Evolutionary conservation across 768 basidiomycete genomes (phyloP).

Genomic region (Tubosaeta sp.): DNA sequence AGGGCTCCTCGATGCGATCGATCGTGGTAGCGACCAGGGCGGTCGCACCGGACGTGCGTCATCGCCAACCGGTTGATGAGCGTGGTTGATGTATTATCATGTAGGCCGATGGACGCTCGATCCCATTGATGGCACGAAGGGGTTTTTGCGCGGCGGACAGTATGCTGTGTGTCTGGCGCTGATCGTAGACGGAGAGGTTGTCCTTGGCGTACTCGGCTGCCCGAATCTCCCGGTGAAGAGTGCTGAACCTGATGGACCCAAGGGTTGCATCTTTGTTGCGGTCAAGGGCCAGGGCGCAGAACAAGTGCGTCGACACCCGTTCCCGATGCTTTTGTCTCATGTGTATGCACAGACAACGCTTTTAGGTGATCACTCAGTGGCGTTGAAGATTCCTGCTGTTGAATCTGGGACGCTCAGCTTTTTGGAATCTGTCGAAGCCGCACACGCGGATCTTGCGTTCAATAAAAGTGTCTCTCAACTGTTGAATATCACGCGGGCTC

Average conservation of each 20-base stretch:
- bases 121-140: slow-evolving; percentile 92
- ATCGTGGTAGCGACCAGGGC: slow-evolving; percentile 72
- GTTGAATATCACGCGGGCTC: slow-evolving; percentile 59
- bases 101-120: slow-evolving; percentile 84
- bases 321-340: neutral
- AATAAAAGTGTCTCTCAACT: slow-evolving; percentile 67
- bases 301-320: slow-evolving; percentile 41
- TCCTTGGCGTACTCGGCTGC: slow-evolving; percentile 87
- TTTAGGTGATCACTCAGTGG: slow-evolving; percentile 42
- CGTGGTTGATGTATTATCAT: neutral
- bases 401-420: slow-evolving; percentile 52
- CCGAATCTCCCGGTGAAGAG: slow-evolving; percentile 77
- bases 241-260: slow-evolving; percentile 49
- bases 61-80: neutral
- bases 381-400: slow-evolving; percentile 45
- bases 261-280: slow-evolving; percentile 82
- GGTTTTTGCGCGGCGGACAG: slow-evolving; percentile 88
- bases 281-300: slow-evolving; percentile 83
- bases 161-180: slow-evolving; percentile 90
- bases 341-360: slow-evolving; percentile 45
- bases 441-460: slow-evolving; percentile 87
- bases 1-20: slow-evolving; percentile 80
- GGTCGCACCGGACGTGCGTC: slow-evolving; percentile 69
- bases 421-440: slow-evolving; percentile 90
- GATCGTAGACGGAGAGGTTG: slow-evolving; percentile 70